phyloP scores from a whole-genome alignment of 257 asterid genomes.

The Solanum stenotomum region DNA sequence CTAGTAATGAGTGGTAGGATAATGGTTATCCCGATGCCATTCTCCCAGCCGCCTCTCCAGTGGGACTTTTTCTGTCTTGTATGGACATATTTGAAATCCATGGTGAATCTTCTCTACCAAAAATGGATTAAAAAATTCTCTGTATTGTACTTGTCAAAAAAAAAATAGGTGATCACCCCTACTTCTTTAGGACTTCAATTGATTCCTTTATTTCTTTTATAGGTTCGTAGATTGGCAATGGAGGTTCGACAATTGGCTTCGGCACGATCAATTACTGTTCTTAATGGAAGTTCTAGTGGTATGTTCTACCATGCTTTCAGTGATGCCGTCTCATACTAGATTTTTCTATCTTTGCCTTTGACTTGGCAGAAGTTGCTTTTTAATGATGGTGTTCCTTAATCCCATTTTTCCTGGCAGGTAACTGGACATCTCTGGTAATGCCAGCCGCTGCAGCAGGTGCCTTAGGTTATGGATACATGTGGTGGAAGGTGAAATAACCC shows the following conservation, averaged over 20 bases:
- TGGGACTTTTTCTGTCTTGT: too few relatives aligned
- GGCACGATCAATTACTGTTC: conserved; percentile 50
- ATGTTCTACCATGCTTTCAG: not conserved
- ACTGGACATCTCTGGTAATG: conserved; percentile 35
- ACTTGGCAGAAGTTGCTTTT: not conserved
- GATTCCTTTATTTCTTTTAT: conserved; percentile 2
- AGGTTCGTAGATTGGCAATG: conserved; percentile 71
- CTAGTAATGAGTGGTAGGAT: too few relatives aligned
- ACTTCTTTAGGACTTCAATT: not conserved
- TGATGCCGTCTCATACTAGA: not conserved
- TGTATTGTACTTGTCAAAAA: too few relatives aligned
- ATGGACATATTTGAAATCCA: too few relatives aligned
- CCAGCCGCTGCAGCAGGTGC: conserved; percentile 84
- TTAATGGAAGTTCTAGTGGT: conserved; percentile 58
- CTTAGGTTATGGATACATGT: conserved; percentile 90
- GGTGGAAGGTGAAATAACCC: conserved; percentile 73
- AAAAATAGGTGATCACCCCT: not conserved
- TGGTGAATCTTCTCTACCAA: too few relatives aligned
- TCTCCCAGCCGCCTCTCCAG: too few relatives aligned
- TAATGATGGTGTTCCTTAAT: not conserved
- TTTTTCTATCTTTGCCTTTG: conserved; percentile 2
- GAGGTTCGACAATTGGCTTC: conserved; percentile 65
- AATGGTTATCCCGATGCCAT: too few relatives aligned
- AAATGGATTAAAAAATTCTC: too few relatives aligned
- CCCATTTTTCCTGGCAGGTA: conserved; percentile 27